A percentile compares a stretch with the other conserved stretches of the same genome.
Evolutionary conservation across 139 green algal genomes (phyloP).

Genomic region (Volvox reticuliferus): DNA sequence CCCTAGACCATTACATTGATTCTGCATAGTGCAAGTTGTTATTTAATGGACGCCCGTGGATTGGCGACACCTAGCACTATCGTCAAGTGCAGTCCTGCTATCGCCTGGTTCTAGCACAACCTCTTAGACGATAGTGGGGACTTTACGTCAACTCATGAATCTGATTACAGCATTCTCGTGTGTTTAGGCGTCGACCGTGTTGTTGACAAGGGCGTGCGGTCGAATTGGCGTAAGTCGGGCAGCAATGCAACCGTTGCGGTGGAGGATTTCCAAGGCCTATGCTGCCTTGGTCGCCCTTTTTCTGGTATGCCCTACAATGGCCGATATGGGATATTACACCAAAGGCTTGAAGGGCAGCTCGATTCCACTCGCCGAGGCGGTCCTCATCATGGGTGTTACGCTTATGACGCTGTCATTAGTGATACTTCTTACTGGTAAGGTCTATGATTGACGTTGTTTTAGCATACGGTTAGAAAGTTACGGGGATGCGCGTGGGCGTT

Average conservation of each 20-base stretch:
- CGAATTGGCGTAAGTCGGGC: no score
- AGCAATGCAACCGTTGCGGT: not conserved
- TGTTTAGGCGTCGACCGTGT: no score
- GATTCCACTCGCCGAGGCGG: not conserved
- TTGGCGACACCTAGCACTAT: no score
- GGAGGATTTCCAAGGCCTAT: no score
- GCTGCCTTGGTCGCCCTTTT: not conserved
- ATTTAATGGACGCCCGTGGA: no score
- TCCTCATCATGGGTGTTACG: not conserved
- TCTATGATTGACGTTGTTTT: not conserved
- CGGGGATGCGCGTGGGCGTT: not conserved
- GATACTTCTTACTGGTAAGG: constrained; percentile 6
- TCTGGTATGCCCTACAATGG: not conserved
- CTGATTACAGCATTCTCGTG: not conserved
- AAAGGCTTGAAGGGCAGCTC: not conserved
- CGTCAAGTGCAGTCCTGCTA: not conserved
- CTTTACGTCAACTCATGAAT: not conserved
- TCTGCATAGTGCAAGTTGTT: no score
- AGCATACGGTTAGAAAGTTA: not conserved
- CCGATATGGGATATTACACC: not conserved
- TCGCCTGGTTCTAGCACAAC: not conserved
- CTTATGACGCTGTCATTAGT: not conserved
- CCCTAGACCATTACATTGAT: no score
- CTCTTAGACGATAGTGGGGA: not conserved
- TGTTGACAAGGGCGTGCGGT: no score